Conservation (phyloP, 2,329 filamentous ascomycete genomes). For the Scedosporium aurantiacum region DNA sequence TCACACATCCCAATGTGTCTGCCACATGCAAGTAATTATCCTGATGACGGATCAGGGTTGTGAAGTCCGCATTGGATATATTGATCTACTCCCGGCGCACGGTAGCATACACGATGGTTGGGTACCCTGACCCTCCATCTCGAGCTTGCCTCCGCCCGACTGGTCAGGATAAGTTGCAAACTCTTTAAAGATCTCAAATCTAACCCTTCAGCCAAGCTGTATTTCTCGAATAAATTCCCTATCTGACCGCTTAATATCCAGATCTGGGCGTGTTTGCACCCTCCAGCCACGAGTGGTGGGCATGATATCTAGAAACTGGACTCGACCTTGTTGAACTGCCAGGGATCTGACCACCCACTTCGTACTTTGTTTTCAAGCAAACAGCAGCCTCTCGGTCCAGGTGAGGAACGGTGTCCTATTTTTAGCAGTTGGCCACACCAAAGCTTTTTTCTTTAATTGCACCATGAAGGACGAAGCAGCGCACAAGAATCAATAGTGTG, state of each 20-base stretch:
- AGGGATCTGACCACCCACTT: background rate
- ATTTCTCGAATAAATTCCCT: background rate
- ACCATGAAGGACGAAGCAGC: no score
- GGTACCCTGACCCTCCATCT: background rate
- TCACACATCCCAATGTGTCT: background rate
- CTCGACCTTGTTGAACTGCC: background rate
- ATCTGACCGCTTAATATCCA: background rate
- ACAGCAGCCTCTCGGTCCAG: no score
- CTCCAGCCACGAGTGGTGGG: background rate
- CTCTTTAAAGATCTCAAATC: background rate
- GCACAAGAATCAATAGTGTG: no score
- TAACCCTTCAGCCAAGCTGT: no score
- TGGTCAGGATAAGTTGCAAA: background rate
- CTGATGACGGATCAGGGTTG: background rate
- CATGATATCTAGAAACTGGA: background rate
- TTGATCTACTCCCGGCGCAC: background rate
- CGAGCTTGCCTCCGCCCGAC: background rate
- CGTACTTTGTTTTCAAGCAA: no score
- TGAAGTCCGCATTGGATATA: background rate
- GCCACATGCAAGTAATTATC: background rate
- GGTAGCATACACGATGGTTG: background rate
- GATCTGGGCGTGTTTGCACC: background rate
- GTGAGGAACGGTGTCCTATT: no score
- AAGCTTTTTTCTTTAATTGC: no score
- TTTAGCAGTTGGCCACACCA: no score